phyloP scores from a whole-genome alignment of 1,284 basidiomycete species.

The Apiotrichum domesticum region DNA sequence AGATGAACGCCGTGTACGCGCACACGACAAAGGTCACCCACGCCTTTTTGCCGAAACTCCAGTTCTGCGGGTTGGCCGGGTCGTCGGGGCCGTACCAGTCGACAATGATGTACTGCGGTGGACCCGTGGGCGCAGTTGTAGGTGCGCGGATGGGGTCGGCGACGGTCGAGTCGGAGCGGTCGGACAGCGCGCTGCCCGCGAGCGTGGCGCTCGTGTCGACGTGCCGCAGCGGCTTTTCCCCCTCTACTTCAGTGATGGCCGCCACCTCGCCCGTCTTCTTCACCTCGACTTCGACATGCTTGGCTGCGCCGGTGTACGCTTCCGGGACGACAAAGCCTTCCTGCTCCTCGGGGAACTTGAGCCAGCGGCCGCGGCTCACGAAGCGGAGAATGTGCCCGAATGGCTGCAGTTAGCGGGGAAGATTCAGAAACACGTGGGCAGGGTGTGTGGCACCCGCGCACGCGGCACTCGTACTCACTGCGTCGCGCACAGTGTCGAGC shows the following conservation, averaged over 20 bases:
- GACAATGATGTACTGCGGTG: conserved; percentile 33
- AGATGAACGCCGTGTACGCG: conserved; percentile 46
- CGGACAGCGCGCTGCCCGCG: not conserved
- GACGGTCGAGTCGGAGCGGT: not conserved
- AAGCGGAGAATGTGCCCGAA: conserved; percentile 1
- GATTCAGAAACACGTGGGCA: not conserved
- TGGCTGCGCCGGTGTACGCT: not conserved
- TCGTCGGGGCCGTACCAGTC: conserved; percentile 61
- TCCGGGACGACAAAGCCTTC: conserved; percentile 11
- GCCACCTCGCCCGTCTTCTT: no score
- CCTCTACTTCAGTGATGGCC: no score
- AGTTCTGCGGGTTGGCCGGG: conserved; percentile 62
- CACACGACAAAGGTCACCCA: conserved; percentile 49
- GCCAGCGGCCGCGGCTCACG: conserved; percentile 4
- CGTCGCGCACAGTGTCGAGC: not conserved
- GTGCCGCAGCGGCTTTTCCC: not conserved
- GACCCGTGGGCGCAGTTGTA: not conserved
- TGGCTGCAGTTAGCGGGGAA: not conserved
- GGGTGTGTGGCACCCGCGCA: no score
- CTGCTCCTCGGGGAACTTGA: conserved; percentile 17
- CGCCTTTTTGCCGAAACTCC: conserved; percentile 59
- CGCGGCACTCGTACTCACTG: not conserved
- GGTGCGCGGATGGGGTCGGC: not conserved
- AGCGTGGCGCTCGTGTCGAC: not conserved
- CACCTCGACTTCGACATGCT: not conserved